Evolutionary conservation across 371 early-diverging fungal genomes (phyloP), one percentile per base, ranked within the genome.

Genomic region (Mortierella sp.): DNA sequence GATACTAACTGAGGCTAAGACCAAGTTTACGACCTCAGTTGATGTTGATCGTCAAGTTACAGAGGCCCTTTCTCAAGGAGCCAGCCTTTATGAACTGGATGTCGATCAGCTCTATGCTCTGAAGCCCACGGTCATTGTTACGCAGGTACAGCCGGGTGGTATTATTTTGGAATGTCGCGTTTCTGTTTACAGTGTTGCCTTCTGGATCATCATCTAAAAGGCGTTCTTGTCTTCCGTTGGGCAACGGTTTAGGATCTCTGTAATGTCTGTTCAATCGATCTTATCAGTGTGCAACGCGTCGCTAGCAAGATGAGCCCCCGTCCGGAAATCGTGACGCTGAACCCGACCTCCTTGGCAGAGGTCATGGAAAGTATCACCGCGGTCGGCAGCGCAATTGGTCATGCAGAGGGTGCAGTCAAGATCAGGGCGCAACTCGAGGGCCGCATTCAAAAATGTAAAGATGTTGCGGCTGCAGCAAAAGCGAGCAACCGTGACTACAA

Each of bases 191-290:
- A n/a, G n/a, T n/a, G n/a, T n/a, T n/a, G n/a, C n/a, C n/a, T n/a
- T n/a, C n/a, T n/a, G n/a, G n/a, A n/a, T n/a, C n/a, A n/a, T n/a
- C n/a, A n/a, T n/a, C n/a, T n/a, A n/a, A n/a, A n/a, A n/a, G n/a
- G n/a, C n/a, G n/a, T n/a, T n/a, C n/a, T n/a, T n/a, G n/a, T n/a
- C n/a, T n/a, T n/a, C n/a, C n/a, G n/a, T n/a, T n/a, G n/a, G n/a
- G n/a, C n/a, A n/a, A n/a, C n/a, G n/a, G n/a, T 2, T 44, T 47
- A 69, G 78, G 87, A 86, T 56, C 80, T 88, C 1, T 88, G 86
- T 65, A 78, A 82, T 17, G 89, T 89, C 17, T 89, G 89, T 54
- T 87, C 89, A 5, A 87, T 89, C 51, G 89, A 89, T 61, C 56
- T 88, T 24, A 79, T 70, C 53, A 82, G 81, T 17, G 88, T 88